A percentile compares a stretch with the other conserved stretches of the same genome.
These are phyloP conservation scores for Coniophora puteana DNA, from an alignment of 1,284 basidiomycete species.

Conservation along the genomic window DNA sequence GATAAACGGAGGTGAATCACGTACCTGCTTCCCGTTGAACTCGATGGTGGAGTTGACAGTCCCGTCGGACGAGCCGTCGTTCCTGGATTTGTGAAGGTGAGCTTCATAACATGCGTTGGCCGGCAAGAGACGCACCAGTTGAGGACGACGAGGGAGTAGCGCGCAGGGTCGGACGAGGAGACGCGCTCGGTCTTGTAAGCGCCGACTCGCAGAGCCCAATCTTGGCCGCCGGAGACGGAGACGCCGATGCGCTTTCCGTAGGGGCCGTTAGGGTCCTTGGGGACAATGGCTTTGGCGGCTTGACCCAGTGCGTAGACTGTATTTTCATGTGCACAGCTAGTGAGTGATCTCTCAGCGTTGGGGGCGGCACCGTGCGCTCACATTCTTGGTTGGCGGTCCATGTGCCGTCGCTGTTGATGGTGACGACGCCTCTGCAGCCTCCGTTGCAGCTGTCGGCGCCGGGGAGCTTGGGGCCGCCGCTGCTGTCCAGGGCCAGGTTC, in stretches of 20 bases:
- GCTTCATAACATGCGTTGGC: too few species aligned
- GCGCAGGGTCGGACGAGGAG: slow-evolving; percentile 51
- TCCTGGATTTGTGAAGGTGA: too few species aligned
- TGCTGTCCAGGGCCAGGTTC: slow-evolving; percentile 36
- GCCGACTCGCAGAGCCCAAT: slow-evolving; percentile 57
- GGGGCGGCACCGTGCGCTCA: slow-evolving; percentile 32
- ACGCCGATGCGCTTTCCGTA: slow-evolving; percentile 66
- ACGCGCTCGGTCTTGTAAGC: slow-evolving; percentile 61
- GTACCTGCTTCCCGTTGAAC: slow-evolving; percentile 67
- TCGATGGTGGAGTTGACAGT: slow-evolving; percentile 64
- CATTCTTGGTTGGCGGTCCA: slow-evolving; percentile 72
- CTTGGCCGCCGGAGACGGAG: slow-evolving; percentile 50
- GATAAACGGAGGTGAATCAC: too few species aligned
- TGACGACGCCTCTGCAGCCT: slow-evolving; percentile 61
- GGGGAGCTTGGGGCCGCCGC: slow-evolving; percentile 36
- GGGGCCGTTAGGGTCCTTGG: slow-evolving; percentile 63
- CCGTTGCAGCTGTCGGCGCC: slow-evolving; percentile 34
- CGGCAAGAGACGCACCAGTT: too few species aligned
- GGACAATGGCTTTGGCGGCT: slow-evolving; percentile 67
- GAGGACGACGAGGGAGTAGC: slow-evolving; percentile 67
- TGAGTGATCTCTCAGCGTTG: too few species aligned
- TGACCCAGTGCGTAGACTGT: slow-evolving; percentile 75
- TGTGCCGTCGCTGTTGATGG: slow-evolving; percentile 59
- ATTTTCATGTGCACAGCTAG: background rate
- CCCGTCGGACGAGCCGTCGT: slow-evolving; percentile 16